phyloP scores from a whole-genome alignment of 31 red algal genomes.

The Endocladia muricata region DNA sequence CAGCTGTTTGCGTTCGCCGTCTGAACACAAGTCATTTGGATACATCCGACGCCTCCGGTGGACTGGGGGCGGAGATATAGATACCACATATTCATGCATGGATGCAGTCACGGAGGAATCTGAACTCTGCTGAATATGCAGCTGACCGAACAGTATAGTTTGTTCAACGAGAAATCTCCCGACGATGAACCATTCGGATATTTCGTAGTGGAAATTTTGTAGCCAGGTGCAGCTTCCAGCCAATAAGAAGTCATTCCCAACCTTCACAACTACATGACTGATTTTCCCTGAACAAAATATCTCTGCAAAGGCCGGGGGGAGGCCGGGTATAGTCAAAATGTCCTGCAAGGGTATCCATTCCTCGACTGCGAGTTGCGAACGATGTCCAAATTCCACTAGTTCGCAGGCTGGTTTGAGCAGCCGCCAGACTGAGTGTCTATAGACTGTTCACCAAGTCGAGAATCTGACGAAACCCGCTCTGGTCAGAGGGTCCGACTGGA shows the following conservation, averaged over 20 bases:
- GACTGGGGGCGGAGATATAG: too few relatives aligned
- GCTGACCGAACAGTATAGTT: too few relatives aligned
- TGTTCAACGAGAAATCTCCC: background rate
- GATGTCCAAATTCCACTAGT: conserved; percentile 1
- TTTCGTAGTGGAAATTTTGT: background rate
- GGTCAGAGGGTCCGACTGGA: background rate
- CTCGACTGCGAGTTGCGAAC: conserved; percentile 9
- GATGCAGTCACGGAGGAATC: too few relatives aligned
- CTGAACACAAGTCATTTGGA: too few relatives aligned
- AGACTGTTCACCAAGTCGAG: background rate
- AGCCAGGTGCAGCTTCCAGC: background rate
- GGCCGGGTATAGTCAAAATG: background rate
- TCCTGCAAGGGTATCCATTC: background rate
- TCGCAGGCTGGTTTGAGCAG: conserved; percentile 10
- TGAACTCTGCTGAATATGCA: too few relatives aligned
- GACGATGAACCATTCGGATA: background rate
- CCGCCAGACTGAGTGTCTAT: background rate
- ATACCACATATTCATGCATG: too few relatives aligned
- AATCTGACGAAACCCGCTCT: background rate
- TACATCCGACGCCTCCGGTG: too few relatives aligned
- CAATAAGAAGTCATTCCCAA: background rate
- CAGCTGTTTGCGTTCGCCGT: too few relatives aligned
- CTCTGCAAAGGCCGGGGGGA: background rate
- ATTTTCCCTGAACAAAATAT: background rate
- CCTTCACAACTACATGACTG: background rate